Conservation (phyloP, 2,329 filamentous ascomycete genomes). For the Aspergillus terreus region DNA sequence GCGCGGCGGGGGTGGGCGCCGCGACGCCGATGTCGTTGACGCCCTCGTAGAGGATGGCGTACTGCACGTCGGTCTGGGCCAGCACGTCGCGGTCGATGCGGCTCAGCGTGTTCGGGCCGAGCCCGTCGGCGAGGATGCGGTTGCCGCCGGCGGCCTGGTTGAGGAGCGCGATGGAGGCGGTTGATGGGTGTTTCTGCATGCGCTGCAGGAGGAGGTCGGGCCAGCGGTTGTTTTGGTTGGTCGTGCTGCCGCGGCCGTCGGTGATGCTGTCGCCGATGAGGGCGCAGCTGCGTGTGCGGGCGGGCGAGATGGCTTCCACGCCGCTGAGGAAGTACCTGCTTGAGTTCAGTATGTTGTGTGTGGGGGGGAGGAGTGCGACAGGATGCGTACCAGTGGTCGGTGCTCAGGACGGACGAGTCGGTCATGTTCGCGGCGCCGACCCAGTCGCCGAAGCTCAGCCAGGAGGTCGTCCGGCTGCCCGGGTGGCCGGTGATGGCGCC, state of each 20-base stretch:
- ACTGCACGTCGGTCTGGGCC: constrained; percentile 54
- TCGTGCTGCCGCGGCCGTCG: constrained; percentile 59
- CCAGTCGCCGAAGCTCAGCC: constrained; percentile 57
- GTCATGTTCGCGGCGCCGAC: constrained; percentile 48
- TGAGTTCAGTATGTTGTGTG: neutral
- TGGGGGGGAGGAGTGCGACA: neutral
- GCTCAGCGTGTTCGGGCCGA: constrained; percentile 59
- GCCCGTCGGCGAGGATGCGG: constrained; percentile 57
- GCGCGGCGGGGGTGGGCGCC: constrained; percentile 41
- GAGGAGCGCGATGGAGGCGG: constrained; percentile 52
- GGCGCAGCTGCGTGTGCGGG: constrained; percentile 43
- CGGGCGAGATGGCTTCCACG: constrained; percentile 53
- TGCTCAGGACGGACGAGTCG: constrained; percentile 30
- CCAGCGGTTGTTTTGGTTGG: constrained; percentile 60
- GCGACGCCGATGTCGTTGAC: constrained; percentile 65
- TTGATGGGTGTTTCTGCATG: constrained; percentile 46
- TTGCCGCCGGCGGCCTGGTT: constrained; percentile 71
- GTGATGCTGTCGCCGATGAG: constrained; percentile 65
- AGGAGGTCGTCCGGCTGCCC: constrained; percentile 61
- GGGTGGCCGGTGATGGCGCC: constrained; percentile 62
- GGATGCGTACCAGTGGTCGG: constrained; percentile 40
- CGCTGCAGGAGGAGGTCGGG: constrained; percentile 54
- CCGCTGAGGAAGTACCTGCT: constrained; percentile 58
- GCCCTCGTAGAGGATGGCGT: constrained; percentile 64
- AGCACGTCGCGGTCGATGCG: constrained; percentile 65